These are phyloP conservation scores for Periglandula ipomoeae DNA, from an alignment of 2,329 filamentous ascomycete species.

Conservation along the genomic window DNA sequence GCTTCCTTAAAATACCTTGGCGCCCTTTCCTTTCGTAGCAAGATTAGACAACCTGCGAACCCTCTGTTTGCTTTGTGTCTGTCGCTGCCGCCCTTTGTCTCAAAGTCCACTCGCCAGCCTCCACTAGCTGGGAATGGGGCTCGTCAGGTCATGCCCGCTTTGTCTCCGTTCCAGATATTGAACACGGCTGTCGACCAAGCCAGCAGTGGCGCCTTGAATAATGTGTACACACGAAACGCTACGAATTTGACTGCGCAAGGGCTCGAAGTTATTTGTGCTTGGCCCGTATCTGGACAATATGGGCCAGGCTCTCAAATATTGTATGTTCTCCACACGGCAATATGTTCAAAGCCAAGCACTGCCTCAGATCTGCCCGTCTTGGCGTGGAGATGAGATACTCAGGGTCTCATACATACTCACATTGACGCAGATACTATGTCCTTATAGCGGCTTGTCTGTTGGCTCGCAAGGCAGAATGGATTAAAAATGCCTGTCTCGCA, in stretches of 20 bases:
- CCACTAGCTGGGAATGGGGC: neutral
- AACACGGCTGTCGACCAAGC: neutral
- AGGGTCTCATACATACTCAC: neutral
- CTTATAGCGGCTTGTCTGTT: constrained; percentile 54
- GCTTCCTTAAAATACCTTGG: no score
- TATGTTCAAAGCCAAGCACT: neutral
- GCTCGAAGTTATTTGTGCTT: constrained; percentile 43
- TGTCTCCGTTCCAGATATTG: neutral
- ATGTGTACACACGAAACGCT: neutral
- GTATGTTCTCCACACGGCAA: constrained; percentile 23
- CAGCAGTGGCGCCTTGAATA: neutral
- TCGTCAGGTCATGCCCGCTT: constrained; percentile 5
- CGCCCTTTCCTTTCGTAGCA: no score
- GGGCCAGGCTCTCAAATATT: constrained; percentile 43
- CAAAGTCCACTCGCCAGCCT: neutral
- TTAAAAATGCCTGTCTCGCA: constrained; percentile 53
- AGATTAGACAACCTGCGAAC: neutral
- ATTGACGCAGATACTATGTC: constrained; percentile 45
- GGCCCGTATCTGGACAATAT: constrained; percentile 48
- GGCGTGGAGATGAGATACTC: neutral
- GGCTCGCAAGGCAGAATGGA: constrained; percentile 52
- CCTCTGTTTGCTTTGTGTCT: neutral
- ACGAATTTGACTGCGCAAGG: neutral
- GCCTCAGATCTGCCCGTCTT: constrained; percentile 1
- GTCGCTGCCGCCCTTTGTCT: neutral